phyloP scores from a whole-genome alignment of 2,329 filamentous ascomycete species.

The Hypomyces rosellus region DNA sequence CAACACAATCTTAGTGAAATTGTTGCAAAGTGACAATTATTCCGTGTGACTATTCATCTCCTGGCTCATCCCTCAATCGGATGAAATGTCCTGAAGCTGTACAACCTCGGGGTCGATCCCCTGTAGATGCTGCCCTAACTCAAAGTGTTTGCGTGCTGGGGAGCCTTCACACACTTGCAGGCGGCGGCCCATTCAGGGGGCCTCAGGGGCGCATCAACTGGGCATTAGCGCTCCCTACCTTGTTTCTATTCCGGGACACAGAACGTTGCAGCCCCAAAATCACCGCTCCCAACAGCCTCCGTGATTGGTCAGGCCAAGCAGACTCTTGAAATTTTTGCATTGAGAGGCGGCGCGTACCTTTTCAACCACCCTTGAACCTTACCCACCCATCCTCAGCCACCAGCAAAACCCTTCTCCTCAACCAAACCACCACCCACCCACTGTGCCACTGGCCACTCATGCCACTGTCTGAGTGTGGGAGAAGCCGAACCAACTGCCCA shows the following conservation, averaged over 20 bases:
- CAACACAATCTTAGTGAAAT: no score
- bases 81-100: no score
- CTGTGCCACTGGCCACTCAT: no score
- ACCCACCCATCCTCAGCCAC: conserved; percentile 4
- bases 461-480: background rate
- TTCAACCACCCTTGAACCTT: conserved; percentile 4
- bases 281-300: conserved; percentile 1
- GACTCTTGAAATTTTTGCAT: background rate
- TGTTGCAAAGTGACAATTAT: no score
- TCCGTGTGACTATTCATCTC: background rate
- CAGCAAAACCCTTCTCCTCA: background rate
- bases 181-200: background rate
- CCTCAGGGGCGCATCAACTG: background rate
- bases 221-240: background rate
- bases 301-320: conserved; percentile 5
- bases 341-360: conserved; percentile 11
- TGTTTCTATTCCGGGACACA: conserved; percentile 9
- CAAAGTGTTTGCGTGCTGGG: background rate
- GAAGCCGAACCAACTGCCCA: background rate
- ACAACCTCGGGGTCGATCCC: no score
- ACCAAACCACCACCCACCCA: no score
- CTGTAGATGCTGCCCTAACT: no score
- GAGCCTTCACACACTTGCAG: background rate
- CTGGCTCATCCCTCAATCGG: no score
- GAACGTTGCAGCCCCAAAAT: conserved; percentile 9